phyloP scores from a whole-genome alignment of 495 filamentous ascomycete genomes.

The Aspergillus nanangensis region DNA sequence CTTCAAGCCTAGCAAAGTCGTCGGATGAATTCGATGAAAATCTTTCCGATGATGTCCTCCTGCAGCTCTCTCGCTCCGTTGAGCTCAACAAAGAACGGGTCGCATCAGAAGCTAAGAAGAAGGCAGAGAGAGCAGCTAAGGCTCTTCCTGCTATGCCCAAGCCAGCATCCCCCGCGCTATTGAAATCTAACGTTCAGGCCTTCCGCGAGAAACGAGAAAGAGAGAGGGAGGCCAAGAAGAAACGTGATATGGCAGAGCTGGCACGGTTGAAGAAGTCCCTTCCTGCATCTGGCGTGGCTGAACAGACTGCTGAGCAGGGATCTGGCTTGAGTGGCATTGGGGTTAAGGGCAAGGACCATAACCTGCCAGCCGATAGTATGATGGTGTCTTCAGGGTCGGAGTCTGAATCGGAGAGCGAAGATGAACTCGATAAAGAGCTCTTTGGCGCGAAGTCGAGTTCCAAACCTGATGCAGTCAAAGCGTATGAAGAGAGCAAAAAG shows the following conservation, averaged over 20 bases:
- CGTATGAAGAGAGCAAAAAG: conserved; percentile 52
- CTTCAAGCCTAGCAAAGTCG: conserved; percentile 26
- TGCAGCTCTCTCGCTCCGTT: conserved; percentile 43
- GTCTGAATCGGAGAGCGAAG: conserved; percentile 70
- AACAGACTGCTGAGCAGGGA: conserved; percentile 64
- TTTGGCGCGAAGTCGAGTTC: conserved; percentile 47
- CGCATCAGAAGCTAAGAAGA: conserved; percentile 30
- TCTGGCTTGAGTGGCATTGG: conserved; percentile 74
- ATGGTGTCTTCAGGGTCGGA: conserved; percentile 76
- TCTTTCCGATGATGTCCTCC: conserved; percentile 36
- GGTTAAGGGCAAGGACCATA: conserved; percentile 75
- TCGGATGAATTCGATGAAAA: conserved; percentile 43
- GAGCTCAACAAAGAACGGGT: conserved; percentile 44
- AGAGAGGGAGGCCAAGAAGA: conserved; percentile 70
- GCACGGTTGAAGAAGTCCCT: conserved; percentile 56
- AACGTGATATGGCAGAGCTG: conserved; percentile 61
- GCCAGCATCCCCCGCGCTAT: conserved; percentile 26
- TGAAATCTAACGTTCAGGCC: conserved; percentile 35
- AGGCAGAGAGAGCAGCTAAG: conserved; percentile 32
- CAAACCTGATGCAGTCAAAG: conserved; percentile 44
- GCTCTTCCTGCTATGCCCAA: conserved; percentile 30
- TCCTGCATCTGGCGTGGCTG: conserved; percentile 50
- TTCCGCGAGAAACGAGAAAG: conserved; percentile 67
- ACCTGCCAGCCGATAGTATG: conserved; percentile 72
- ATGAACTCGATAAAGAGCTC: conserved; percentile 58